These are phyloP conservation scores for Paracoccidioides brasiliensis DNA, from an alignment of 2,329 filamentous ascomycete genomes.

Conservation along the genomic window DNA sequence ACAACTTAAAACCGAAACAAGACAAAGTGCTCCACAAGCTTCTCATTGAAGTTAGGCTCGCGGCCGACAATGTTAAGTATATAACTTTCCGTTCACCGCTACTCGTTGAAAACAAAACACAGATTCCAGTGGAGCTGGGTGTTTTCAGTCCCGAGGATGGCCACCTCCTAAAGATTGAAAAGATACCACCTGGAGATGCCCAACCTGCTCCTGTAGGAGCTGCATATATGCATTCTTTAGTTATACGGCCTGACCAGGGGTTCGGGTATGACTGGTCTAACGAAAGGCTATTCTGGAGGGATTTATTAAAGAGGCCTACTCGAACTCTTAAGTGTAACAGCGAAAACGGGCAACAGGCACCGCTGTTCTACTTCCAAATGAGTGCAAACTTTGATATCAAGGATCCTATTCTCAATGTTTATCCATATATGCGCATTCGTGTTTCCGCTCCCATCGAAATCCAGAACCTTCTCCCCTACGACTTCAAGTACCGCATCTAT, in stretches of 20 bases:
- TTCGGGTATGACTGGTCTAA: slow-evolving; percentile 95
- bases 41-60: slow-evolving; percentile 80
- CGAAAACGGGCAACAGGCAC: slow-evolving; percentile 55
- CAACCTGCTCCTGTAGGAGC: slow-evolving; percentile 85
- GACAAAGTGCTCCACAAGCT: slow-evolving; percentile 77
- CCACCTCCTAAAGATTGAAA: slow-evolving; percentile 91
- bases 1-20: slow-evolving; percentile 75
- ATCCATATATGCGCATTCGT: slow-evolving; percentile 89
- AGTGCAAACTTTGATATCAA: slow-evolving; percentile 73
- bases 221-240: slow-evolving; percentile 73
- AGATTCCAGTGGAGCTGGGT: slow-evolving; percentile 88
- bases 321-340: slow-evolving; percentile 79
- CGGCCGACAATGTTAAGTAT: slow-evolving; percentile 93
- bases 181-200: slow-evolving; percentile 82
- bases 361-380: slow-evolving; percentile 93
- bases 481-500: slow-evolving; percentile 99
- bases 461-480: slow-evolving; percentile 87
- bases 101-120: slow-evolving; percentile 87
- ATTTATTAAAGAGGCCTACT: slow-evolving; percentile 71
- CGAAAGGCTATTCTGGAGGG: slow-evolving; percentile 84
- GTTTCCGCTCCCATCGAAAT: slow-evolving; percentile 86
- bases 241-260: slow-evolving; percentile 83
- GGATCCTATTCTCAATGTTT: slow-evolving; percentile 69
- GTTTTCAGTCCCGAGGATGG: slow-evolving; percentile 79
- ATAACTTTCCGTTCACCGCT: slow-evolving; percentile 90